Percentiles rank a stretch among this genome's conserved stretches.
Evolutionary conservation across 371 early-diverging fungal genomes (phyloP).

Genomic region (Conidiobolus incongruus): DNA sequence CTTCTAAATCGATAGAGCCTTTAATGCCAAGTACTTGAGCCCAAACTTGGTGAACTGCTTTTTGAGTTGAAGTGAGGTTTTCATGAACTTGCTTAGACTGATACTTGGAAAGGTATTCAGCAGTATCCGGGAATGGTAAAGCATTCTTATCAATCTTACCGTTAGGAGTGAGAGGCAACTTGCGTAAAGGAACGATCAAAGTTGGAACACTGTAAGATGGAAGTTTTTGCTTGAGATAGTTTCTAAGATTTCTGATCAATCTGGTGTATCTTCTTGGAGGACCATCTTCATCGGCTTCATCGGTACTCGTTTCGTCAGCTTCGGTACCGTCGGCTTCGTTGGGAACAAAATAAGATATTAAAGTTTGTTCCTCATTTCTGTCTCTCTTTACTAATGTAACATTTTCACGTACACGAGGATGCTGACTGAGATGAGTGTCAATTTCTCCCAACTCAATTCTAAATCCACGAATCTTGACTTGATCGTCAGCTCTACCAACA

Average conservation of each 20-base stretch:
- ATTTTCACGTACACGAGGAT: constrained; percentile 78
- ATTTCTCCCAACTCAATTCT: constrained; percentile 96
- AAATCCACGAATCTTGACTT: constrained; percentile 97
- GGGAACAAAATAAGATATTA: constrained; percentile 90
- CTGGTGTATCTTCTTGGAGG: constrained; percentile 16
- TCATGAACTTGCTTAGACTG: constrained; percentile 5
- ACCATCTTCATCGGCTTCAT: constrained; percentile 13
- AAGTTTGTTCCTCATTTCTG: constrained; percentile 91
- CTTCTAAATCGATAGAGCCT: constrained; percentile 34
- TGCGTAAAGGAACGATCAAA: constrained; percentile 73
- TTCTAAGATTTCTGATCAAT: constrained; percentile 49
- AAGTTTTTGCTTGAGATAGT: constrained; percentile 70
- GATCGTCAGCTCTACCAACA: constrained; percentile 91
- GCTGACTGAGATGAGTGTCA: constrained; percentile 81
- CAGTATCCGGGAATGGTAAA: constrained; percentile 89
- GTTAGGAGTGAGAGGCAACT: constrained; percentile 92
- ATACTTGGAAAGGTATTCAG: constrained; percentile 22
- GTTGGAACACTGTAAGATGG: constrained; percentile 81
- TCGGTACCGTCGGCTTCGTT: constrained; percentile 34
- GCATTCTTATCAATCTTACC: constrained; percentile 93
- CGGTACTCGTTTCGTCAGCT: constrained; percentile 24
- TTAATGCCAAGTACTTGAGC: constrained; percentile 35
- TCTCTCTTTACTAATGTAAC: constrained; percentile 90
- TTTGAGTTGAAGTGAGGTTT: constrained; percentile 18
- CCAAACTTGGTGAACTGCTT: constrained; percentile 63